phyloP scores from a whole-genome alignment of 441 rosid species.

The Gossypium aridum region DNA sequence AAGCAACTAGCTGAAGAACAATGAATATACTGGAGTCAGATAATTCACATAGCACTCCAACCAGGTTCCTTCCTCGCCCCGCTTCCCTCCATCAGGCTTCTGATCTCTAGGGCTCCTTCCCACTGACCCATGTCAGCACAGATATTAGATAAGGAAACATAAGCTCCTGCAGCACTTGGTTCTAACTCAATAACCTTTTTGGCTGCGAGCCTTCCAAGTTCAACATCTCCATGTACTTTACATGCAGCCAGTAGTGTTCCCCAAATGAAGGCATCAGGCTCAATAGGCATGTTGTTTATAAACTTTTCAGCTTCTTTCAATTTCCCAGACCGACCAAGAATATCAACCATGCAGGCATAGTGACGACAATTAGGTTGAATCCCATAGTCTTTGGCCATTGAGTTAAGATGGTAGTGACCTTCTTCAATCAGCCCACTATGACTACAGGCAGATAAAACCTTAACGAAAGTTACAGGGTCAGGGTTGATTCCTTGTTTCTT shows the following conservation, averaged over 20 bases:
- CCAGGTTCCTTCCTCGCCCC: slow-evolving; percentile 60
- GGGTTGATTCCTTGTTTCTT: slow-evolving; percentile 43
- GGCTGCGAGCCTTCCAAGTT: slow-evolving; percentile 64
- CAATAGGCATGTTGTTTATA: slow-evolving; percentile 48
- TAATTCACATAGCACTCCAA: slow-evolving; percentile 47
- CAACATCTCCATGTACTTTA: slow-evolving; percentile 60
- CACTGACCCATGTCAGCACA: slow-evolving; percentile 70
- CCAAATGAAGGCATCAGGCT: slow-evolving; percentile 66
- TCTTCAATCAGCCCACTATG: slow-evolving; percentile 65
- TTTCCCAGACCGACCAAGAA: slow-evolving; percentile 74
- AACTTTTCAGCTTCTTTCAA: slow-evolving; percentile 64
- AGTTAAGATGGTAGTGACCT: slow-evolving; percentile 48
- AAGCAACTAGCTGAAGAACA: neutral
- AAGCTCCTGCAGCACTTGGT: slow-evolving; percentile 57
- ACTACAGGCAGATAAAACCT: slow-evolving; percentile 73
- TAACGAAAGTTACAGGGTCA: slow-evolving; percentile 66
- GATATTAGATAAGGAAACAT: slow-evolving; percentile 65
- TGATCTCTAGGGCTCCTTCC: slow-evolving; percentile 54
- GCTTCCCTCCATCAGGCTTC: slow-evolving; percentile 51
- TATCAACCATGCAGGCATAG: slow-evolving; percentile 77
- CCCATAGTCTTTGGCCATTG: slow-evolving; percentile 55
- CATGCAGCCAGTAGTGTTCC: slow-evolving; percentile 79
- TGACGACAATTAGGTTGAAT: slow-evolving; percentile 57
- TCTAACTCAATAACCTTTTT: slow-evolving; percentile 43
- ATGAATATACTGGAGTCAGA: neutral